Evolutionary conservation across 768 basidiomycete species (phyloP), one percentile per base, ranked within the genome.

Genomic region (Termitomyces eurrhizus): DNA sequence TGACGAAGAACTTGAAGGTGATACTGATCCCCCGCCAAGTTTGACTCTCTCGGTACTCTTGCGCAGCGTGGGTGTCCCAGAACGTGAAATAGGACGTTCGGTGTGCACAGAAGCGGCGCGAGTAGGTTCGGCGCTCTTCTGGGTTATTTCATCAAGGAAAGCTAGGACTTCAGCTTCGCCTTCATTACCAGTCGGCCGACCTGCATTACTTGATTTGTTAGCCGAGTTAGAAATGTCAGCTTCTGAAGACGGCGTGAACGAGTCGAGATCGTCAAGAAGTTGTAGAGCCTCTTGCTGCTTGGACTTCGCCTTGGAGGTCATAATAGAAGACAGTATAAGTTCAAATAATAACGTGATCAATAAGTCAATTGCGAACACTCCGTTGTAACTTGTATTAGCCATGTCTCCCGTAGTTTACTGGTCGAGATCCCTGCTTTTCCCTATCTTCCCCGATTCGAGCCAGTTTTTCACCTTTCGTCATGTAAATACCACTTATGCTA

Each of bases 211-310:
- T 5, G 66, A 53, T n/a, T 65, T 64, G 33, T 56, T 59, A 21
- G 49, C 55, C 29, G 67, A 49, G n/a, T 58, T 56, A 21, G 64
- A 59, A 32, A 62, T 32, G 11, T 52, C 52, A 16, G 64, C 55
- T 16, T 67, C 62, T 9, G 70, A 50, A 1, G 68, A 52, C 2
- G 83, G 81, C 21, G 85, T 78, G 52, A 96, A 83, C 35, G 87
- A 89, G 71, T 98, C 95, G 52, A 98, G 89, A 70, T 96, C 94
- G 69, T 97, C 93, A 49, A 98, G 88, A 75, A 98, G 88, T 69
- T 88, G 89, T 24, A 95, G 86, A 24, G 93, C 96, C 73, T 98
- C 95, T 68, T 90, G 82, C 62, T 90, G 85, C 70, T 91, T 92
- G 33, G 89, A 87, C 74, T 89, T 92, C 51, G 86, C 74, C 71